Conservation (phyloP, 768 basidiomycete species). For the Hypsizygus marmoreus region DNA sequence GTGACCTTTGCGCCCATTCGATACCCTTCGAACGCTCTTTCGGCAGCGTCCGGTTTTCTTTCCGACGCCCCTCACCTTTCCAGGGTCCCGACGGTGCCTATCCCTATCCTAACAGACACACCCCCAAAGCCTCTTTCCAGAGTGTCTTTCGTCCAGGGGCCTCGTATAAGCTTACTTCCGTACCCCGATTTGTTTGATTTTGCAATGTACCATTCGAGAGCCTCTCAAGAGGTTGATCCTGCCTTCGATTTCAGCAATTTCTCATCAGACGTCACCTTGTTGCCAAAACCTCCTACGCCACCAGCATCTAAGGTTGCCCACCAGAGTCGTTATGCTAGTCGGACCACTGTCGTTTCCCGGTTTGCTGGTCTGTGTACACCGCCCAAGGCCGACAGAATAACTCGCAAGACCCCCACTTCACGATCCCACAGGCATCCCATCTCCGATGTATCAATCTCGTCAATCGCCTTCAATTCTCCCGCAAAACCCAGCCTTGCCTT, state of each 20-base stretch:
- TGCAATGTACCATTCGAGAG: conserved; percentile 17
- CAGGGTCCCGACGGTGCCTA: no score
- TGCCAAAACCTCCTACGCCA: neutral
- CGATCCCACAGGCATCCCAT: neutral
- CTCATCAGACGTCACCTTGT: neutral
- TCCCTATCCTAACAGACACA: no score
- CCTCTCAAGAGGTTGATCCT: conserved; percentile 13
- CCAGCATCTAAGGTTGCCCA: neutral
- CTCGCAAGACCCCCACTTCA: neutral
- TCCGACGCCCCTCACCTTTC: no score
- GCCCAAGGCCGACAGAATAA: neutral
- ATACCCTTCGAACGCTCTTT: conserved; percentile 15
- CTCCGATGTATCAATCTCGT: neutral
- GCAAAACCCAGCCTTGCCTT: neutral
- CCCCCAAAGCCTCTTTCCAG: neutral
- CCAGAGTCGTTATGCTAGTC: neutral
- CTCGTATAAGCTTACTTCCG: conserved; percentile 11
- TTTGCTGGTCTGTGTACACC: neutral
- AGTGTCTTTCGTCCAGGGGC: conserved; percentile 1
- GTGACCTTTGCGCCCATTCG: conserved; percentile 4
- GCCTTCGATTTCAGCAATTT: conserved; percentile 1
- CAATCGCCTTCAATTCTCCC: conserved; percentile 1
- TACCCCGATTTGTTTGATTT: conserved; percentile 24
- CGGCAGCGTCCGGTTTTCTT: conserved; percentile 18
- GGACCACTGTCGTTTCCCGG: conserved; percentile 1